Evolutionary conservation across 805 yeast species (phyloP), one percentile per base, ranked within the genome.

Genomic region (Kodamaea neixiangensis): DNA sequence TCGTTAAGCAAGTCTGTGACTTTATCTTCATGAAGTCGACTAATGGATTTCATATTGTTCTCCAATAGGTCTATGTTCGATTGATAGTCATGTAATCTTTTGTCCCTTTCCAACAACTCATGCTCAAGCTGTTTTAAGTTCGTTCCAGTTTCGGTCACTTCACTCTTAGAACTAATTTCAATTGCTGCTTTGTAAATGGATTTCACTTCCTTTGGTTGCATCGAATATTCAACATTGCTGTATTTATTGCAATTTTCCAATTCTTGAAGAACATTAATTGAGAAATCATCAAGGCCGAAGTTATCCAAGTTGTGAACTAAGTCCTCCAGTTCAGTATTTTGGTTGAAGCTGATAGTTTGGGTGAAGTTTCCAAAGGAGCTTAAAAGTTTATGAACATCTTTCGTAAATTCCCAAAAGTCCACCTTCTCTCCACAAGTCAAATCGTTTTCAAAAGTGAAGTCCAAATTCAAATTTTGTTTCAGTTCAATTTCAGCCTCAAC

Each of bases 1-100:
- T 60, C 58, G 2, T 55, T 21, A 5, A 54, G 47, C 2, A 74
- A 40, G 10, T 58, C 45, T 15, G 39, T 44, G 2, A 72, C 47
- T 14, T 60, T 63, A 7, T 54, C 52, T 29, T 71, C 73, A 44
- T 65, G 58, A 14, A 68, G 66, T 0, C 58, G 57, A 35, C 64
- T 61, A 5, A 71, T 59, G 3, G 71, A 64, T 13, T 55, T 56
- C 57, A 81, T 62, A 54, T 77, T 79, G 5, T 71, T 67, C 53
- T 79, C 76, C 34, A 81, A 59, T 1, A 80, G 67, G 7, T 70
- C 64, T 7, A 81, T 67, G 54, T 78, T 80, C 49, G 81, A 61
- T 10, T 67, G 63, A 11, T 78, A 63, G 44, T 81, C 83, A 34
- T 74, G 75, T 13, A 80, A 61, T 11, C 54, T 46, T 19, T 53